Conservation (phyloP, 495 filamentous ascomycete genomes). For the Talaromyces adpressus region DNA sequence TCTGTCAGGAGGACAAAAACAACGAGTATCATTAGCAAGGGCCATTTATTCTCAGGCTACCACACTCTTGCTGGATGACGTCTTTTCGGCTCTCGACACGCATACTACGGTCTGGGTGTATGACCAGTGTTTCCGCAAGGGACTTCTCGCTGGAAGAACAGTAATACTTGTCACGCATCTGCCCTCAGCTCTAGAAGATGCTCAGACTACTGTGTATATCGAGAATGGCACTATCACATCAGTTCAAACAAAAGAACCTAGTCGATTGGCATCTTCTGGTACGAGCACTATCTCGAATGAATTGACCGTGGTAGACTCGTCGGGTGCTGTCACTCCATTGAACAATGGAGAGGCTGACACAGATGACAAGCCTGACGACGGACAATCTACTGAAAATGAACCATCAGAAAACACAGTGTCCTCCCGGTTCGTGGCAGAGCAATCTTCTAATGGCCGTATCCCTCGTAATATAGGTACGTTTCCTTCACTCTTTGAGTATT, state of each 20-base stretch:
- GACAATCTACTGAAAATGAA: neutral
- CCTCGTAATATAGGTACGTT: slow-evolving; percentile 21
- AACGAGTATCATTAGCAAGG: slow-evolving; percentile 65
- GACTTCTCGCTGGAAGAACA: slow-evolving; percentile 48
- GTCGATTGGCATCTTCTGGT: slow-evolving; percentile 1
- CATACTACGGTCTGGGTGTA: slow-evolving; percentile 61
- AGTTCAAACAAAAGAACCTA: neutral
- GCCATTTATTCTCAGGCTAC: slow-evolving; percentile 56
- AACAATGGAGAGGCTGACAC: neutral
- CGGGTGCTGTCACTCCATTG: neutral
- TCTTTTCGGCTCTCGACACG: slow-evolving; percentile 56
- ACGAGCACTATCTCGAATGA: slow-evolving; percentile 3
- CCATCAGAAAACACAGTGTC: neutral
- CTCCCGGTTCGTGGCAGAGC: slow-evolving; percentile 9
- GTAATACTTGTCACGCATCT: slow-evolving; percentile 62
- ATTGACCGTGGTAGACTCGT: neutral
- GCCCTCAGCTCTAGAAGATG: slow-evolving; percentile 39
- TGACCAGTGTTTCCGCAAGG: slow-evolving; percentile 50
- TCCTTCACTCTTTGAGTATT: neutral
- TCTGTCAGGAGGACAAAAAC: slow-evolving; percentile 61
- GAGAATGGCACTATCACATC: slow-evolving; percentile 29
- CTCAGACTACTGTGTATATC: slow-evolving; percentile 32
- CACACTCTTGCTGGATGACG: slow-evolving; percentile 54
- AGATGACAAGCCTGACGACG: neutral
- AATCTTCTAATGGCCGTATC: slow-evolving; percentile 17